Base-by-base conservation (phyloP, 2,329 filamentous ascomycete genomes). In the Cercospora brassicicola region DNA sequence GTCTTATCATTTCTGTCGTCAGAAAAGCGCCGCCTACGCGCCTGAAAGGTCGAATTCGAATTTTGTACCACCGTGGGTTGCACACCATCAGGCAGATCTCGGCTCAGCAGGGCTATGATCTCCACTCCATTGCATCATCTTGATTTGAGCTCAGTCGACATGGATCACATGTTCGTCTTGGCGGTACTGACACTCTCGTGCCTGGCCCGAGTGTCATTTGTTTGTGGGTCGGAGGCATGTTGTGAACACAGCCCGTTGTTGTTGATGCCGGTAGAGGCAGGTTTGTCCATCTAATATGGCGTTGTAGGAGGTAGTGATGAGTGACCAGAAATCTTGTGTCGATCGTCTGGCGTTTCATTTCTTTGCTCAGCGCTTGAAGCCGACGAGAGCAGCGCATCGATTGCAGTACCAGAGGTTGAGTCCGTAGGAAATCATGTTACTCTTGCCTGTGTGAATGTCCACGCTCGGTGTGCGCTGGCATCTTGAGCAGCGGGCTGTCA, bases 371-470 rank as follows among this genome's bases (percentile, higher is more conserved):
- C 74, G 72, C 62, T 76, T 74, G 48, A 77, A 66, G 20, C 78
- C 78, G n/a, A 79, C 78, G 36, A 79, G 74, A 48, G 65, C 72
- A 39, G 78, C 78, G 65, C 78, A 80, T 28, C 78, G 72, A 15
- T 66, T 73, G 73, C 78, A 80, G 72, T 80, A 80, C 73, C 76
- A 80, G 36, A 75, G 73, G 55, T 80, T 80, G 18, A 79, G 71
- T 9, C 78, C 78, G 55, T 79, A 80, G 11, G 72, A 71, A 15
- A 79, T 67, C 78, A 80, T 80, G 71, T 78, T 79, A 62, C 71
- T 73, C 57, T 76, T 74, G n/a, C 77, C 76, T 5, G 76, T 77
- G 57, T 72, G 64, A 23, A 76, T 59, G 60, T 79, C 76, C 55
- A 78, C 59, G 71, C 76, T 78, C 18, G 74, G 71, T 8, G 76